A percentile compares a stretch with the other conserved stretches of the same genome.
Evolutionary conservation across 148 eudicot genomes (phyloP).

Genomic region (Dysphania ambrosioides): DNA sequence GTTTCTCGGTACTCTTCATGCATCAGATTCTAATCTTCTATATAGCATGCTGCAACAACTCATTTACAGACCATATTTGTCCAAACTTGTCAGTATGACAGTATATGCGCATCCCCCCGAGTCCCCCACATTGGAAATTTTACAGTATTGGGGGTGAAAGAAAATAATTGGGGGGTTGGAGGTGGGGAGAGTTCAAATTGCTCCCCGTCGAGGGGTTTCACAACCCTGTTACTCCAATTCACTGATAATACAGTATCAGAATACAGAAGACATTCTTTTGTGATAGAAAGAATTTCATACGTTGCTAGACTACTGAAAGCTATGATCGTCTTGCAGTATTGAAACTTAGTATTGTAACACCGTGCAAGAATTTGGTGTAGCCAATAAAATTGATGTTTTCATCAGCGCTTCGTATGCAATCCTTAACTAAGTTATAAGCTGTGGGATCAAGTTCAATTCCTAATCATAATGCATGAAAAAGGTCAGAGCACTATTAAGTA

Average conservation of each 20-base stretch:
- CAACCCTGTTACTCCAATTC: neutral
- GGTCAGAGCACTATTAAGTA: constrained; percentile 13
- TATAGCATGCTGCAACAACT: constrained; percentile 7
- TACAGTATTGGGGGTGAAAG: constrained; percentile 21
- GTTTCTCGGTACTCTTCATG: neutral
- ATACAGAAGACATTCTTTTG: neutral
- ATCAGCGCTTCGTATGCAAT: constrained; percentile 83
- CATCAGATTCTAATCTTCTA: constrained; percentile 5
- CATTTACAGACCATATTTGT: constrained; percentile 21
- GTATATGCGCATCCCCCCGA: constrained; percentile 7
- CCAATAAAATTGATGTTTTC: constrained; percentile 79
- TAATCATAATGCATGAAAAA: constrained; percentile 24
- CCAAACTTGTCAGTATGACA: constrained; percentile 10
- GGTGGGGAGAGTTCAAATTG: neutral
- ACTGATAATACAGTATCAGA: constrained; percentile 16
- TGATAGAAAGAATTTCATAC: neutral
- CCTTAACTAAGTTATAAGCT: constrained; percentile 67
- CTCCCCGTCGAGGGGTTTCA: neutral
- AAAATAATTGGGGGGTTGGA: constrained; percentile 2
- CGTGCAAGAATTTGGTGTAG: constrained; percentile 91
- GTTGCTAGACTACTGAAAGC: constrained; percentile 7
- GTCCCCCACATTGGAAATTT: constrained; percentile 19
- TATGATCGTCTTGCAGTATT: constrained; percentile 64
- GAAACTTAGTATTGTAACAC: constrained; percentile 66
- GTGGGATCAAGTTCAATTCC: constrained; percentile 71